phyloP scores from a whole-genome alignment of 2,329 filamentous ascomycete genomes.

The Alternaria novae-zelandiae region DNA sequence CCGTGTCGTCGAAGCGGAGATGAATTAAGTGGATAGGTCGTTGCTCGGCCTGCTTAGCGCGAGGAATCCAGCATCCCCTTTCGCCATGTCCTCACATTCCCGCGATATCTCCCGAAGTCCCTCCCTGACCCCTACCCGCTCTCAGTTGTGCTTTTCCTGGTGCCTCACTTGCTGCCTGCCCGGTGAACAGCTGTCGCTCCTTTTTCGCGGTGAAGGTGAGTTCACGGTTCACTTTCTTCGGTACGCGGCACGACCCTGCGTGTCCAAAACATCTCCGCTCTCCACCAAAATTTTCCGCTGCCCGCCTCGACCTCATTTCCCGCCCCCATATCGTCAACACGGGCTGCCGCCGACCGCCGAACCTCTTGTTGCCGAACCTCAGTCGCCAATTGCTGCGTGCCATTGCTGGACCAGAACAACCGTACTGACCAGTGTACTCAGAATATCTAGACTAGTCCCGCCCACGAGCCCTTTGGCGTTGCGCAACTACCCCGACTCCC shows the following conservation, averaged over 20 bases:
- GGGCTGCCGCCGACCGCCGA: constrained; percentile 20
- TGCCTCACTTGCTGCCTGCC: constrained; percentile 35
- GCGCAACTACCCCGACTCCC: constrained; percentile 10
- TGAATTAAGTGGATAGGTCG: constrained; percentile 32
- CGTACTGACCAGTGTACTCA: constrained; percentile 23
- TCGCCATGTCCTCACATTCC: constrained; percentile 33
- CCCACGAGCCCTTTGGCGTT: constrained; percentile 20
- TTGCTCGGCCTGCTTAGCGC: constrained; percentile 41
- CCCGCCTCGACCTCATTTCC: constrained; percentile 36
- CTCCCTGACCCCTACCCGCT: constrained; percentile 23
- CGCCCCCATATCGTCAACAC: constrained; percentile 31
- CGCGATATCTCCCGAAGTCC: constrained; percentile 31
- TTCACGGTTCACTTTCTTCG: constrained; percentile 27
- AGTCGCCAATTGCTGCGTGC: constrained; percentile 18
- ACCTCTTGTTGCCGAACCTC: constrained; percentile 12
- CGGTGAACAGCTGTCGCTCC: constrained; percentile 42
- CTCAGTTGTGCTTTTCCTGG: constrained; percentile 32
- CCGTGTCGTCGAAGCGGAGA: constrained; percentile 35
- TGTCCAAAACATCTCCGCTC: constrained; percentile 32
- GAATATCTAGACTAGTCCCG: constrained; percentile 10
- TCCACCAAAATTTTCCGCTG: constrained; percentile 45
- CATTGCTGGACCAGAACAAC: neutral
- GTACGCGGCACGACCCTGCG: constrained; percentile 39
- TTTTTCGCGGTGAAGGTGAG: constrained; percentile 26
- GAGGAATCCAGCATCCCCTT: constrained; percentile 36